Evolutionary conservation across 169 alveolate genomes (phyloP).

Genomic region (Plasmodium inui): DNA sequence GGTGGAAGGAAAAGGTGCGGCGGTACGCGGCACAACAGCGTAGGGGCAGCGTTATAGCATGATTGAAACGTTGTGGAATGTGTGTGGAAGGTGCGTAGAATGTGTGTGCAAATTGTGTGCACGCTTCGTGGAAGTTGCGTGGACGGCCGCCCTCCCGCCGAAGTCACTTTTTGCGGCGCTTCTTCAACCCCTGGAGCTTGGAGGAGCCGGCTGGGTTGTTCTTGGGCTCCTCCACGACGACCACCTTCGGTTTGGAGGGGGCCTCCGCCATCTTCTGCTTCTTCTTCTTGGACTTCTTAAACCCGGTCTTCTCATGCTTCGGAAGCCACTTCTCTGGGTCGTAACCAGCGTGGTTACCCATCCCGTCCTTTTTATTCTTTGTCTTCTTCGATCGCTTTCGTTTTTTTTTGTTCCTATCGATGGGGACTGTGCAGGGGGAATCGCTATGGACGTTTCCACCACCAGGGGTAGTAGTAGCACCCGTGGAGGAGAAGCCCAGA

Average conservation of each 20-base stretch:
- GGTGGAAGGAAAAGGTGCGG: background rate
- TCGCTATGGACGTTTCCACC: background rate
- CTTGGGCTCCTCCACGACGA: conserved; percentile 6
- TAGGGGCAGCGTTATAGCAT: background rate
- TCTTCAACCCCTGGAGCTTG: conserved; percentile 48
- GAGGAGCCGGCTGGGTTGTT: conserved; percentile 2
- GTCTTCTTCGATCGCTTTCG: conserved; percentile 11
- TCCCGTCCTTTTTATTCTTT: background rate
- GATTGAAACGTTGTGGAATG: background rate
- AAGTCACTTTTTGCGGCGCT: conserved; percentile 37
- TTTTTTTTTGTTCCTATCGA: conserved; percentile 14
- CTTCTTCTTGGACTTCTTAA: conserved; percentile 44
- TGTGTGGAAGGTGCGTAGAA: too few relatives aligned
- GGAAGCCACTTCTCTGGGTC: conserved; percentile 61
- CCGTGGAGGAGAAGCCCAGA: background rate
- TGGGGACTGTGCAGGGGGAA: background rate
- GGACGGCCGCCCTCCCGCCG: background rate
- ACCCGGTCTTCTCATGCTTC: conserved; percentile 32
- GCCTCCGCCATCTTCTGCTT: conserved; percentile 2
- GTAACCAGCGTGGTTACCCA: background rate
- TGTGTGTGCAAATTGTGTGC: too few relatives aligned
- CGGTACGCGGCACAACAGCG: too few relatives aligned
- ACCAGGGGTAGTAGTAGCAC: background rate
- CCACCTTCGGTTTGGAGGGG: background rate
- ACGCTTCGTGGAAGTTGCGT: too few relatives aligned